Base-by-base conservation (phyloP, 2,329 filamentous ascomycete genomes). In the Colletotrichum echinochloae region DNA sequence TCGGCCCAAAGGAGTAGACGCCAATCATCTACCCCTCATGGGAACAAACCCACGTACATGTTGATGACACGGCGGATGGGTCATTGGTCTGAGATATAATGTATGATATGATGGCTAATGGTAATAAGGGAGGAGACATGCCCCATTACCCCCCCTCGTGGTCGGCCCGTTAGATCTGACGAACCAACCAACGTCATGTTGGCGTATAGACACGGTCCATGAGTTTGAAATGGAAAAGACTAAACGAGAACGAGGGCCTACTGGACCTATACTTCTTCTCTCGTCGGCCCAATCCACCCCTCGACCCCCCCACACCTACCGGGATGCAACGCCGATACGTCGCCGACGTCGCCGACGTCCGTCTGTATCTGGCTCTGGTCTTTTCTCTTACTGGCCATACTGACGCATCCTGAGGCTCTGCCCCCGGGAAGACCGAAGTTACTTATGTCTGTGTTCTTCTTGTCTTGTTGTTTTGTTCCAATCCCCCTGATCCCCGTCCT, bases 61-160 rank as follows among this genome's bases (percentile, higher is more conserved):
- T 16, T 14, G n/a, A n/a, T 1, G 55, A 1, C 26, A 35, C 30
- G 26, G 20, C 28, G n/a, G 51, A 33, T 44, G 26, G 35, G 23
- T 57, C 26, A 68, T 68, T 68, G 65, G 65, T 33, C 41, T 16
- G 2, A 57, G 33, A 64, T 63, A 67, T 20, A 52, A 28, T 12
- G 20, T 20, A 64, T 64, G 49, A 64, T 67, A 33, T 56, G 65
- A 67, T 63, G 14, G 33, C 30, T 33, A 26, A 33, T 55, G 33
- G 11, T 52, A 52, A 41, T 12, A 7, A 5, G 33, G 33, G n/a
- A 33, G 48, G 33, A 28, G 23, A 35, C 12, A 18, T 33, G 33
- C 37, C 41, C 2, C n/a, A 7, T n/a, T n/a, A n/a, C n/a, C 8
- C 9, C 46, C 26, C 7, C 20, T n/a, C 33, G 26, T 44, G 65